Percentiles rank a stretch among this genome's conserved stretches.
Evolutionary conservation across 2,329 filamentous ascomycete genomes (phyloP).

Genomic region (Cercospora sojina): DNA sequence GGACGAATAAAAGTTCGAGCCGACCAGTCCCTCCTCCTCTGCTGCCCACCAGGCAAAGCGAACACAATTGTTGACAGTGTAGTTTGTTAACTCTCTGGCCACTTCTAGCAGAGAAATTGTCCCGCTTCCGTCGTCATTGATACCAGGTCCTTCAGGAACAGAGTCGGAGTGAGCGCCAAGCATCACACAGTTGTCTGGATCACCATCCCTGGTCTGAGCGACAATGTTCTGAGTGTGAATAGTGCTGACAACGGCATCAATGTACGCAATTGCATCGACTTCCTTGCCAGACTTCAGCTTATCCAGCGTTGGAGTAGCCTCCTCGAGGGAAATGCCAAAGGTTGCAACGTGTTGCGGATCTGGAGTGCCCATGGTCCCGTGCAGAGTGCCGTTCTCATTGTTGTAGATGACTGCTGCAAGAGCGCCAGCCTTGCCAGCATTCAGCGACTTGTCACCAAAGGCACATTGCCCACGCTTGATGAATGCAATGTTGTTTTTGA

Average conservation of each 20-base stretch:
- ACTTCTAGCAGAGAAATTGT: constrained; percentile 60
- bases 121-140: constrained; percentile 76
- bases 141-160: constrained; percentile 60
- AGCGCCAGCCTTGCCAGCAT: constrained; percentile 68
- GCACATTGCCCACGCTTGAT: constrained; percentile 68
- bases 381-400: constrained; percentile 60
- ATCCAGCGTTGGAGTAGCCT: constrained; percentile 22
- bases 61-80: constrained; percentile 67
- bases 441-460: constrained; percentile 69
- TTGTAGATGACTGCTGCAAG: constrained; percentile 75
- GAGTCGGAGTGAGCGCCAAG: constrained; percentile 43
- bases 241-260: constrained; percentile 24
- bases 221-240: constrained; percentile 27
- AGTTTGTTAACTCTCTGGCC: constrained; percentile 64
- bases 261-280: constrained; percentile 27
- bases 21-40: constrained; percentile 61
- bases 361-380: constrained; percentile 58
- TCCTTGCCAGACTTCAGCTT: constrained; percentile 22
- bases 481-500: constrained; percentile 66
- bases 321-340: constrained; percentile 58
- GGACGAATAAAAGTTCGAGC: constrained; percentile 57
- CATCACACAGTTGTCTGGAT: constrained; percentile 55
- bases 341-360: constrained; percentile 65
- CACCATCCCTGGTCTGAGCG: constrained; percentile 28
- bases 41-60: constrained; percentile 68